Percentiles rank a stretch among this genome's conserved stretches.
These are phyloP conservation scores for Picea sitchensis DNA, from an alignment of 75 land plant genomes.

Conservation along the genomic window DNA sequence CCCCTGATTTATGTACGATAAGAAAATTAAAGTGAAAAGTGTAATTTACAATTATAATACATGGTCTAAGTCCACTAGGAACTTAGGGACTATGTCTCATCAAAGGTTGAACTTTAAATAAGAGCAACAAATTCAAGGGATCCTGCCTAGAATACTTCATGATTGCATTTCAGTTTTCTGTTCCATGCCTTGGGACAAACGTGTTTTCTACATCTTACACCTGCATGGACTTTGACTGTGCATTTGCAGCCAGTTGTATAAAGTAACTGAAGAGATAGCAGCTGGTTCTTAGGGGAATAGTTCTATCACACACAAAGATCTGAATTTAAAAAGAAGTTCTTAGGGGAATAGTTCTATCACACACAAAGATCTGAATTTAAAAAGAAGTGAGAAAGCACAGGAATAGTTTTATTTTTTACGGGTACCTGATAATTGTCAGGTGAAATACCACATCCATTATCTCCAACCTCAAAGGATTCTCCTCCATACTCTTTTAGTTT, in stretches of 20 bases:
- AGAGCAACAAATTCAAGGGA: neutral
- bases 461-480: conserved; percentile 76
- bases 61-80: no score
- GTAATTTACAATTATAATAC: no score
- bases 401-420: neutral
- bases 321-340: neutral
- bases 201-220: neutral
- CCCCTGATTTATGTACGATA: no score
- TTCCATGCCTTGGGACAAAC: neutral
- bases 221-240: neutral
- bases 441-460: conserved; percentile 92
- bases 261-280: neutral
- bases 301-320: neutral
- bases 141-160: neutral
- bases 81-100: no score
- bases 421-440: conserved; percentile 82
- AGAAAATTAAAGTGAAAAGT: no score
- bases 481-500: conserved; percentile 76
- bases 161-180: neutral
- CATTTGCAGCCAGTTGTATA: neutral
- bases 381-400: neutral
- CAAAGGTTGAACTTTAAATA: neutral
- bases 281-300: neutral
- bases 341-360: no score
- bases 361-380: neutral